Percentiles rank a stretch among this genome's conserved stretches.
phyloP scores from a whole-genome alignment of 2,329 filamentous ascomycete species.

The Pestalotiopsis sp. region DNA sequence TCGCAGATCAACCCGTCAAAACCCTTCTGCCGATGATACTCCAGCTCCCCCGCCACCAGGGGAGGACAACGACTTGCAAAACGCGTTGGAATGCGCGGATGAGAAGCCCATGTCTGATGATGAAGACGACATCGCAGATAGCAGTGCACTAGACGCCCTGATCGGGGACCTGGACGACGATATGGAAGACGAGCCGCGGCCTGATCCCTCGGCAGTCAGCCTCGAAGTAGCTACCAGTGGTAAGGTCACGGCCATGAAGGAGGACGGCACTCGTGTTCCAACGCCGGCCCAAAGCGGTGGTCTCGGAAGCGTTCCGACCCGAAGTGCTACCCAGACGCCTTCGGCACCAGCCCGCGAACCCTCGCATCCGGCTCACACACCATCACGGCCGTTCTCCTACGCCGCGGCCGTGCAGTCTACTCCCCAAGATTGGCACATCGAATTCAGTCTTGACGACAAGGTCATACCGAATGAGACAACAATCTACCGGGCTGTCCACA shows the following conservation, averaged over 20 bases:
- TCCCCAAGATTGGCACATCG: slow-evolving; percentile 95
- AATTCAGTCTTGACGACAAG: slow-evolving; percentile 87
- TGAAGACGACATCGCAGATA: slow-evolving; percentile 67
- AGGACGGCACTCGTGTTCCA: slow-evolving; percentile 84
- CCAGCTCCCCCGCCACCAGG: slow-evolving; percentile 55
- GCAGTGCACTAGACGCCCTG: slow-evolving; percentile 76
- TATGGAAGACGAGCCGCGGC: slow-evolving; percentile 70
- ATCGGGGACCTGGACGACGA: slow-evolving; percentile 91
- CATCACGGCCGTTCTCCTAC: slow-evolving; percentile 76
- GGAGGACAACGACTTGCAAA: slow-evolving; percentile 65
- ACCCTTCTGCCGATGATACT: slow-evolving; percentile 52
- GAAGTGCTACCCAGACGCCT: slow-evolving; percentile 37
- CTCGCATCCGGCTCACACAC: slow-evolving; percentile 45
- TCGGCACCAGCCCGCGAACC: slow-evolving; percentile 34
- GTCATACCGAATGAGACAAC: slow-evolving; percentile 89
- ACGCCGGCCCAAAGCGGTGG: slow-evolving; percentile 70
- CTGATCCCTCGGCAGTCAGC: slow-evolving; percentile 86
- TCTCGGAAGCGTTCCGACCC: slow-evolving; percentile 39
- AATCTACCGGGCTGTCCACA: slow-evolving; percentile 92
- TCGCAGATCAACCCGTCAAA: slow-evolving; percentile 67
- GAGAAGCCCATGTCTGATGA: slow-evolving; percentile 82
- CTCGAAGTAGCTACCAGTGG: slow-evolving; percentile 86
- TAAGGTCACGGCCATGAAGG: slow-evolving; percentile 87
- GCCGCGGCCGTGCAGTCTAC: slow-evolving; percentile 79
- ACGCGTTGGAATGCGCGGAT: slow-evolving; percentile 88